These are phyloP conservation scores for Gloeostereum incarnatum DNA, from an alignment of 768 basidiomycete genomes.

Conservation along the genomic window DNA sequence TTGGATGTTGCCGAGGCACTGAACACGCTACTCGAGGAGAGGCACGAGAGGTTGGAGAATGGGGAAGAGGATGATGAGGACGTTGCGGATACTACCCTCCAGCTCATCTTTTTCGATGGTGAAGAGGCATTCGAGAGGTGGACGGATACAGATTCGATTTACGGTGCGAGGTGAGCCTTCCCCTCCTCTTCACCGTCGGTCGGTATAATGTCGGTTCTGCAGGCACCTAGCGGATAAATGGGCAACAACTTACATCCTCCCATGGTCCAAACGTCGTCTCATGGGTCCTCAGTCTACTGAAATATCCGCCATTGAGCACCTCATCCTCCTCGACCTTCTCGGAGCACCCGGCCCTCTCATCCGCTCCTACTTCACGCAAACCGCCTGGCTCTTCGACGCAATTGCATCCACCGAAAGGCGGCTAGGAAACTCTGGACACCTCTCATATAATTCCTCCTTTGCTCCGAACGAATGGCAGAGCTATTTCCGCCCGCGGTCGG, in stretches of 20 bases:
- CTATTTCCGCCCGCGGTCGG: slow-evolving; percentile 54
- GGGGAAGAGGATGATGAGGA: slow-evolving; percentile 67
- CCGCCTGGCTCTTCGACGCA: slow-evolving; percentile 88
- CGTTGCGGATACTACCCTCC: slow-evolving; percentile 74
- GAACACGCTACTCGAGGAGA: slow-evolving; percentile 58
- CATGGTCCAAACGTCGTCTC: slow-evolving; percentile 49
- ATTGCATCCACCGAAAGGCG: slow-evolving; percentile 65
- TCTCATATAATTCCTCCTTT: slow-evolving; percentile 40
- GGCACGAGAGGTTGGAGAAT: slow-evolving; percentile 43
- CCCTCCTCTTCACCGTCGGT: slow-evolving; percentile 2
- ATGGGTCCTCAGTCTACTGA: slow-evolving; percentile 48
- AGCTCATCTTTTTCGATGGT: slow-evolving; percentile 94
- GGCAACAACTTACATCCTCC: slow-evolving; percentile 57
- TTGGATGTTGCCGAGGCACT: slow-evolving; percentile 85
- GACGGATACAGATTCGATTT: slow-evolving; percentile 86
- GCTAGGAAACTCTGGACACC: slow-evolving; percentile 55
- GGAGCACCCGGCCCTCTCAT: slow-evolving; percentile 71
- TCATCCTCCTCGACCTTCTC: slow-evolving; percentile 88
- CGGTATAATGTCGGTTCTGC: slow-evolving; percentile 1
- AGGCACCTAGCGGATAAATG: slow-evolving; percentile 89
- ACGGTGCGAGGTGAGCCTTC: slow-evolving; percentile 77
- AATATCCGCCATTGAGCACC: slow-evolving; percentile 75
- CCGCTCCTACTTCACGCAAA: slow-evolving; percentile 76
- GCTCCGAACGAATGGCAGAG: slow-evolving; percentile 43
- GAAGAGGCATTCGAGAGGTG: slow-evolving; percentile 93